These are phyloP conservation scores for Codiaeum variegatum DNA, from an alignment of 441 rosid genomes.

Conservation along the genomic window DNA sequence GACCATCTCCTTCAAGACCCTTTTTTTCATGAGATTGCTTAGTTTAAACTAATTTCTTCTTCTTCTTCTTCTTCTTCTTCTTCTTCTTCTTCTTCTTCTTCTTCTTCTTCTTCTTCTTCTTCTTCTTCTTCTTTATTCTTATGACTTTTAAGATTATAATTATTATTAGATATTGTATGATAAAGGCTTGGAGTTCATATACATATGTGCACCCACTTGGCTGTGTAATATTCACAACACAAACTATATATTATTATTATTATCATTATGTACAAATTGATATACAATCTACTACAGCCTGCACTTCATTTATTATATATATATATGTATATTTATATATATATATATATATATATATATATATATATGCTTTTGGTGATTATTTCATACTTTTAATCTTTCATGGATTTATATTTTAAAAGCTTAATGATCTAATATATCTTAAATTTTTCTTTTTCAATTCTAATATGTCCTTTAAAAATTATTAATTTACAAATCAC, in stretches of 20 bases:
- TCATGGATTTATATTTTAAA: too few species aligned
- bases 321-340: neutral
- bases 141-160: too few species aligned
- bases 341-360: neutral
- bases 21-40: conserved; percentile 50
- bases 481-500: too few species aligned
- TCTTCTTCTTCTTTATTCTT: neutral
- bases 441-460: too few species aligned
- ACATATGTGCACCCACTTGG: conserved; percentile 11
- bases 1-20: conserved; percentile 46
- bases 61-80: neutral
- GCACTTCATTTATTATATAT: neutral
- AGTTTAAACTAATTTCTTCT: conserved; percentile 1
- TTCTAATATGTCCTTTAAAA: too few species aligned
- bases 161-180: neutral
- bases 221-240: conserved; percentile 12
- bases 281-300: neutral
- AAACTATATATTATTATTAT: conserved; percentile 1
- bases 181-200: conserved; percentile 24
- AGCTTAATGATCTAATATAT: too few species aligned
- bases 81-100: neutral
- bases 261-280: conserved; percentile 4
- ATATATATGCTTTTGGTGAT: neutral
- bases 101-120: neutral
- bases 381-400: neutral